Base-by-base conservation (phyloP, 2,329 filamentous ascomycete genomes). In the Pyricularia grisea region DNA sequence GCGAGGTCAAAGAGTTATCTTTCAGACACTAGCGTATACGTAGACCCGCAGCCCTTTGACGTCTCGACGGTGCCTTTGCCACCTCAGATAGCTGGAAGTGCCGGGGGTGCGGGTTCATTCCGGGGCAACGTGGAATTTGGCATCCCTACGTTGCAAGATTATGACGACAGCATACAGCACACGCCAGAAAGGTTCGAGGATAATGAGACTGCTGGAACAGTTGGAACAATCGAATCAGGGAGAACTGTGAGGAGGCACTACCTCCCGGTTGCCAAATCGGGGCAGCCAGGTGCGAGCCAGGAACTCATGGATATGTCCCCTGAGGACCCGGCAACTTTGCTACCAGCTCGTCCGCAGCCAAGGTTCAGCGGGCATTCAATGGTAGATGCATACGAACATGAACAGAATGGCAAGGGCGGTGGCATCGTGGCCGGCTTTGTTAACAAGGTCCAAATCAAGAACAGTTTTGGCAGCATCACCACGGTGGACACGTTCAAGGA, bases 61-160 rank as follows among this genome's bases (percentile, higher is more conserved):
- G 70, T 58, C 68, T 71, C 36, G 60, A 72, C 71, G 25, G 64
- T 68, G 25, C 72, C 61, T 9, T 70, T 72, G 1, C 70, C 73
- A 14, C 42, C 42, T 55, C 42, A 7, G n/a, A 55, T 55, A n/a
- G 17, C 42, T n/a, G 72, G 72, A 20, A 73, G 70, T 14, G 70
- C 71, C 30, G 73, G 71, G 27, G 70, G 73, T 23, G 70, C 70
- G 55, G 55, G 23, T 7, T 74, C 74, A 1, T 78, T 76, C 68
- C 73, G 75, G 17, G 74, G 74, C 60, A 72, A 69, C 9, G 66
- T 78, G n/a, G 74, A 78, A 31, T 71, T 75, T 67, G 73, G 72
- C 55, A 74, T 78, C 11, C 76, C 76, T 4, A 71, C 73, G 6
- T 68, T 74, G 27, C 63, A 69, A 17, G 68, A 71, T 10, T 66